Base-by-base conservation (phyloP, 1,284 basidiomycete species). In the Trametes polyzona region DNA sequence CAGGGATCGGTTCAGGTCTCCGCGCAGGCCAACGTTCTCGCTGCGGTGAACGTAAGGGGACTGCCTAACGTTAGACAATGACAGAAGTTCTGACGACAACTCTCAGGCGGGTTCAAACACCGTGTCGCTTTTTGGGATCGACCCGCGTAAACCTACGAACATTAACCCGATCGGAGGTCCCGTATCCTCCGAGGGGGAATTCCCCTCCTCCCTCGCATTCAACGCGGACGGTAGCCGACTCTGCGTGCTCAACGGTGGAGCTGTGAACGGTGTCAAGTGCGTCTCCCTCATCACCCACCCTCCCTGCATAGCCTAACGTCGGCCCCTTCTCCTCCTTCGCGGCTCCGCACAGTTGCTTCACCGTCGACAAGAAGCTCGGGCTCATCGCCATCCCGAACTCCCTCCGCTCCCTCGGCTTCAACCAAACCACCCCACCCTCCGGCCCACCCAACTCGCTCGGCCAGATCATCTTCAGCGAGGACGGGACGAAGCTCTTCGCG, bases 91-190 rank as follows among this genome's bases (percentile, higher is more conserved):
- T 49, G 12, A 37, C 26, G 2, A n/a, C 12, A 27, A 9, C 9
- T 32, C n/a, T 11, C 39, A 81, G 78, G 52, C 79, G 29, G 80
- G 78, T 9, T 82, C 80, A 9, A 78, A 78, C 65, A 81, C 79
- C 0, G 61, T 81, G 11, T 74, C 78, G 5, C 64, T 79, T 41
- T 82, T 82, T 67, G 64, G 65, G 24, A 79, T 83, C 65, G 70
- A 81, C 65, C 73, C 76, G 4, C 65, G 62, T 32, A 69, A 78
- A 64, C 80, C 80, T 0, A 71, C 75, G 3, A 65, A 71, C 32
- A 66, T 82, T 36, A 62, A 57, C 14, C 73, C 74, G 66, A 68
- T 82, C 29, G 81, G 80, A 0, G 65, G 69, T 27, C 78, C 80
- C 6, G 67, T 77, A 5, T 71, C 73, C 10, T 75, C 71, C 27